Evolutionary conservation across 202 grass and related monocot species (phyloP).

Genomic region (Panicum hallii): DNA sequence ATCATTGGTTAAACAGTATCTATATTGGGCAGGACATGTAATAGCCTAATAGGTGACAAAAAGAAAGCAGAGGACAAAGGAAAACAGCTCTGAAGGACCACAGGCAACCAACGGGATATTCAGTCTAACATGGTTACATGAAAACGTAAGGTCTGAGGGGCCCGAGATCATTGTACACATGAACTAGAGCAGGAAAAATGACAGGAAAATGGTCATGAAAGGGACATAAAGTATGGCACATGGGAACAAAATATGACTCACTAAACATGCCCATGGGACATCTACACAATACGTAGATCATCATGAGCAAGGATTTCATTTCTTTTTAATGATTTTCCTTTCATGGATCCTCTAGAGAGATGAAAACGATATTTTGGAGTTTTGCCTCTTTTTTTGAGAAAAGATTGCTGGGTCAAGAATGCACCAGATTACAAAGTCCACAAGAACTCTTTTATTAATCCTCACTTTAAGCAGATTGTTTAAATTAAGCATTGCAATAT

Average conservation of each 20-base stretch:
- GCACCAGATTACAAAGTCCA: conserved; percentile 26
- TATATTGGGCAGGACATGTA: conserved; percentile 4
- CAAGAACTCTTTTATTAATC: conserved; percentile 33
- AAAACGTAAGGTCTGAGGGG: conserved; percentile 35
- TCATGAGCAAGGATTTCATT: conserved; percentile 48
- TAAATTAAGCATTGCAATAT: conserved; percentile 45
- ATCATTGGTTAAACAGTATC: conserved; percentile 17
- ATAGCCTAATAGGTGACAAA: neutral
- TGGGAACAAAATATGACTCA: conserved; percentile 35
- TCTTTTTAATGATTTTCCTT: conserved; percentile 28
- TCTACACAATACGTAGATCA: conserved; percentile 14
- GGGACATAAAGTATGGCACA: conserved; percentile 45
- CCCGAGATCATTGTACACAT: conserved; percentile 7
- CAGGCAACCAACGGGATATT: conserved; percentile 21
- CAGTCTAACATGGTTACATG: conserved; percentile 30
- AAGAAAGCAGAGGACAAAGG: conserved; percentile 7
- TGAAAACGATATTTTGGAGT: conserved; percentile 24
- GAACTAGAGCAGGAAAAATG: conserved; percentile 32
- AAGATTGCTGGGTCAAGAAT: conserved; percentile 40
- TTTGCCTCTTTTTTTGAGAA: neutral
- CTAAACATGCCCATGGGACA: conserved; percentile 36
- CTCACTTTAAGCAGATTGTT: conserved; percentile 43
- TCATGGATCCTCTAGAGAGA: conserved; percentile 14
- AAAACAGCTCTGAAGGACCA: conserved; percentile 37
- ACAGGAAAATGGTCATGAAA: conserved; percentile 29